These are phyloP conservation scores for Fraxinus americana DNA, from an alignment of 257 asterid species.

Conservation along the genomic window DNA sequence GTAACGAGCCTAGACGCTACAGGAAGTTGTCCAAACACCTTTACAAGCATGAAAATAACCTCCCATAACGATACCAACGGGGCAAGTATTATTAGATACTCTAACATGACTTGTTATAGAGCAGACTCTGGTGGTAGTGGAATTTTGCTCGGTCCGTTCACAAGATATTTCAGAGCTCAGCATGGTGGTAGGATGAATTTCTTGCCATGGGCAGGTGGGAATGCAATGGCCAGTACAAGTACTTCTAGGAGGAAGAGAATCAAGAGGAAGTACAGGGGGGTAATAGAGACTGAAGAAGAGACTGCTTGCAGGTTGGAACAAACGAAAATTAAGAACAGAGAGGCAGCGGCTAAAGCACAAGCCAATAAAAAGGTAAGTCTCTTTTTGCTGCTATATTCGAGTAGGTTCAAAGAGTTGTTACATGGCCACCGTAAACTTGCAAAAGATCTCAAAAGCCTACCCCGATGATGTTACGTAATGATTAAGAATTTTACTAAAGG, in stretches of 20 bases:
- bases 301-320: constrained; percentile 22
- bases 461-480: not conserved
- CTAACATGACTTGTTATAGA: constrained; percentile 34
- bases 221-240: not conserved
- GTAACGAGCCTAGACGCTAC: constrained; percentile 20
- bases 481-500: not conserved
- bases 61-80: not conserved
- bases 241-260: constrained; percentile 19
- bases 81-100: constrained; percentile 34
- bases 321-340: constrained; percentile 36
- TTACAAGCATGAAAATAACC: constrained; percentile 15
- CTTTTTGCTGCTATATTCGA: not conserved
- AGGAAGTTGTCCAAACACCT: constrained; percentile 21
- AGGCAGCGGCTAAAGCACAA: constrained; percentile 30
- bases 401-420: constrained; percentile 8
- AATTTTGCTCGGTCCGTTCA: constrained; percentile 18
- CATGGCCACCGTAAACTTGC: not conserved
- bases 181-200: constrained; percentile 16
- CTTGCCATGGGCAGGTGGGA: constrained; percentile 1
- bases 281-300: constrained; percentile 43
- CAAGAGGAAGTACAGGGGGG: constrained; percentile 41
- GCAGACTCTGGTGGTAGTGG: constrained; percentile 26
- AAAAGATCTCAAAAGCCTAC: not conserved
- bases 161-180: constrained; percentile 15
- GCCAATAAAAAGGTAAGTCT: constrained; percentile 30